Percentiles rank a stretch among this genome's conserved stretches.
Evolutionary conservation across 305 asterid species (phyloP).

Genomic region (Fraxinus ornus): DNA sequence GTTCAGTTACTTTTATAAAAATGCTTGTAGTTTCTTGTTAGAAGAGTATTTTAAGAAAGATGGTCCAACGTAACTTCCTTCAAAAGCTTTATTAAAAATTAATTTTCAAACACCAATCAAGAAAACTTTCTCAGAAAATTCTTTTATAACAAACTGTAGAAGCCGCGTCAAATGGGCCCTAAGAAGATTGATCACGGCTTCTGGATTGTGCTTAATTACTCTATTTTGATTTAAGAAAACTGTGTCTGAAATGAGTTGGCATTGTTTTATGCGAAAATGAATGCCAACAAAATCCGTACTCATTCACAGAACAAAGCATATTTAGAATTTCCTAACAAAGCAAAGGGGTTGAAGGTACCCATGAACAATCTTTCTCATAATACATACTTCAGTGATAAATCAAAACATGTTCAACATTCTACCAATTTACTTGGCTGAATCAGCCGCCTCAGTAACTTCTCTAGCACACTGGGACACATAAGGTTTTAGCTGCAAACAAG

Average conservation of each 20-base stretch:
- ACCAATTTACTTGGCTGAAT: slow-evolving; percentile 21
- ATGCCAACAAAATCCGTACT: neutral
- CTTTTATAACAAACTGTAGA: neutral
- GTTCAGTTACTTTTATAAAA: too few species aligned
- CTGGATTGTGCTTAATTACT: neutral
- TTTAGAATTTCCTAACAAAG: neutral
- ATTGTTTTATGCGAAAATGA: neutral
- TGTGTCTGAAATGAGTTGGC: neutral
- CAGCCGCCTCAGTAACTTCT: slow-evolving; percentile 37
- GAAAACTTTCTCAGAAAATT: neutral
- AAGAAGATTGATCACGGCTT: neutral
- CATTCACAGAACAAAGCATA: neutral
- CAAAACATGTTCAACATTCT: neutral
- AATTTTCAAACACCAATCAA: neutral
- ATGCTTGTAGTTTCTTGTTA: neutral
- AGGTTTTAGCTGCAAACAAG: slow-evolving; percentile 64
- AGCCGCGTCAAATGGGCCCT: neutral
- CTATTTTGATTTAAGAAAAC: neutral
- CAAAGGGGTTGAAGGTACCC: neutral
- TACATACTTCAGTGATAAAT: neutral
- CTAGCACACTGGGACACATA: slow-evolving; percentile 69
- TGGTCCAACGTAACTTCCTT: neutral
- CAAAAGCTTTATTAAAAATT: too few species aligned
- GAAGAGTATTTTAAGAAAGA: neutral
- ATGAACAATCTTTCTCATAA: neutral